Percentiles rank a stretch among this genome's conserved stretches.
Evolutionary conservation across 805 yeast genomes (phyloP).

Genomic region (Candida xyloterini): DNA sequence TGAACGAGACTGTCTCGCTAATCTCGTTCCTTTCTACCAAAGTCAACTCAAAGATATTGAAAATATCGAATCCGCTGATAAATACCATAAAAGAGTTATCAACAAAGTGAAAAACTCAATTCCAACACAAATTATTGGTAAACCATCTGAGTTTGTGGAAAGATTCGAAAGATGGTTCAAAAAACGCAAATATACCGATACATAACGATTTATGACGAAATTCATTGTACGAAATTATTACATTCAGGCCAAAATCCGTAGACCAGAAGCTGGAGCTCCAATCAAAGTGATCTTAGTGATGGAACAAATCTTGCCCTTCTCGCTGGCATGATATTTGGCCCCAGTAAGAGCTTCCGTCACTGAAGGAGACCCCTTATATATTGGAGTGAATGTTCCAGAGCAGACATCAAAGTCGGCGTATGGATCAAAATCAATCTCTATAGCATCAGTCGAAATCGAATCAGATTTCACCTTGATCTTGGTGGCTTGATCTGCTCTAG

Average conservation of each 20-base stretch:
- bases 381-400: slow-evolving; percentile 83
- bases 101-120: slow-evolving; percentile 20
- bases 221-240: slow-evolving; percentile 9
- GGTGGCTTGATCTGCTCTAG: slow-evolving; percentile 84
- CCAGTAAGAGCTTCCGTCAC: slow-evolving; percentile 85
- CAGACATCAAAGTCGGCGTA: slow-evolving; percentile 89
- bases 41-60: slow-evolving; percentile 19
- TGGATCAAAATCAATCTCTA: slow-evolving; percentile 90
- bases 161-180: slow-evolving; percentile 24
- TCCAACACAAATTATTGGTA: slow-evolving; percentile 25
- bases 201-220: slow-evolving; percentile 6
- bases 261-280: slow-evolving; percentile 92
- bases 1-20: slow-evolving; percentile 22
- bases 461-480: slow-evolving; percentile 82
- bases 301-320: slow-evolving; percentile 74
- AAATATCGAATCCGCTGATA: slow-evolving; percentile 13
- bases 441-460: slow-evolving; percentile 74
- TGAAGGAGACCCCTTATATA: slow-evolving; percentile 68
- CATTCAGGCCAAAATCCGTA: slow-evolving; percentile 46
- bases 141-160: slow-evolving; percentile 21
- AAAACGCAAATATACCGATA: slow-evolving; percentile 3
- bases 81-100: slow-evolving; percentile 14
- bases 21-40: slow-evolving; percentile 25
- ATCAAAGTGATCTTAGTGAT: slow-evolving; percentile 74
- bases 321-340: slow-evolving; percentile 74